Percentiles rank a stretch among this genome's conserved stretches.
These are phyloP conservation scores for Pleurotus sapidus DNA, from an alignment of 768 basidiomycete species.

Conservation along the genomic window DNA sequence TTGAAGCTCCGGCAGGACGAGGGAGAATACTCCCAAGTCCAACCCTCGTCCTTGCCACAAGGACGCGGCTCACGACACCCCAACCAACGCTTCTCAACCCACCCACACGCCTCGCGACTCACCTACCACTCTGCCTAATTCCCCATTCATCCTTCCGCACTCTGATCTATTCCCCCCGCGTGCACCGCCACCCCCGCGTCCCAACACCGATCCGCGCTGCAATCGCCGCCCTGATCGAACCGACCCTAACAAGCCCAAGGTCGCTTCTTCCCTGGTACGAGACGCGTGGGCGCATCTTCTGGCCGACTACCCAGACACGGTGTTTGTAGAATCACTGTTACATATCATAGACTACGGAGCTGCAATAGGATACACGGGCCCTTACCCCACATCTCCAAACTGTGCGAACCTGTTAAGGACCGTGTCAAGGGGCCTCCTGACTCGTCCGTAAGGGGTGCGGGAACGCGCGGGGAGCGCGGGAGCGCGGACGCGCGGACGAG, in stretches of 20 bases:
- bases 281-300: slow-evolving; percentile 10
- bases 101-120: neutral
- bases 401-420: too few relatives aligned
- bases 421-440: too few relatives aligned
- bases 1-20: neutral
- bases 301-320: slow-evolving; percentile 10
- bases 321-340: slow-evolving; percentile 10
- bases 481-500: too few relatives aligned
- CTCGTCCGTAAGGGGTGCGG: too few relatives aligned
- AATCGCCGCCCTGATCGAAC: slow-evolving; percentile 7
- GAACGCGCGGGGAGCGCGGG: too few relatives aligned
- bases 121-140: too few relatives aligned
- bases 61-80: neutral
- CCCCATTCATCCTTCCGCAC: slow-evolving; percentile 6
- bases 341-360: slow-evolving; percentile 17
- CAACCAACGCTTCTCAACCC: neutral
- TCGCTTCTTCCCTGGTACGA: neutral
- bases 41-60: neutral
- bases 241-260: slow-evolving; percentile 1
- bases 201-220: slow-evolving; percentile 13
- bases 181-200: slow-evolving; percentile 8
- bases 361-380: slow-evolving; percentile 9
- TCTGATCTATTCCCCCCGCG: slow-evolving; percentile 7
- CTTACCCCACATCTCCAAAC: neutral
- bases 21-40: neutral